Evolutionary conservation across 2,329 filamentous ascomycete genomes (phyloP), one percentile per base, ranked within the genome.

Genomic region (Neonectria magnoliae): DNA sequence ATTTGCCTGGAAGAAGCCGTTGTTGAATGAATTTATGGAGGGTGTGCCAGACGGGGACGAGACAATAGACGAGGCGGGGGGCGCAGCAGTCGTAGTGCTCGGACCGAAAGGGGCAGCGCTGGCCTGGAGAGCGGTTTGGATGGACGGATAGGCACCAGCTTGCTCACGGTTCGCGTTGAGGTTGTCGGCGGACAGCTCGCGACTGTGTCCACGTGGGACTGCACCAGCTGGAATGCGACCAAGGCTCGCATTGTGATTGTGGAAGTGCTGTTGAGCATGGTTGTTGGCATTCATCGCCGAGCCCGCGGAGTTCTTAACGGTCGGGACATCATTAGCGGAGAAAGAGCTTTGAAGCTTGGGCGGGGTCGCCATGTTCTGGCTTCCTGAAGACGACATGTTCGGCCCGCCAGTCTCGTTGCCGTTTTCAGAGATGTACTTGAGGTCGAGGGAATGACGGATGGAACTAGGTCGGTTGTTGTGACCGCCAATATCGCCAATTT

Each of bases 301-400:
- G 52, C 81, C 84, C 59, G 87, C 85, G 58, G 87, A 83, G 70
- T 85, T 91, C 86, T 96, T 97, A 75, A 94, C 84, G 8, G 94
- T 97, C 5, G 94, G 92, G 20, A 98, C 85, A 75, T 98, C 94
- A 78, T 92, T 96, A 58, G 93, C 90, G 10, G 96, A 98, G 81
- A 93, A 98, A 0, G 95, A 98, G 48, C 92, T 90, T 79, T 94
- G 92, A 62, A 97, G 80, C 82, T 93, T 93, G 31, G 91, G 89
- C 38, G 91, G 88, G 57, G 88, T 87, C 27, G 87, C 84, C 77
- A 91, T 86, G 64, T 79, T 79, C 64, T 86, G 83, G 62, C 76
- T 86, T 27, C 80, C 77, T 16, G 86, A 79, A 3, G 87, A 81
- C 29, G 84, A 79, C 66, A 84, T 81, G 53, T 81, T 75, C 42